A percentile compares a stretch with the other conserved stretches of the same genome.
phyloP scores from a whole-genome alignment of 2,329 filamentous ascomycete species.

The Calonectria fujianensis region DNA sequence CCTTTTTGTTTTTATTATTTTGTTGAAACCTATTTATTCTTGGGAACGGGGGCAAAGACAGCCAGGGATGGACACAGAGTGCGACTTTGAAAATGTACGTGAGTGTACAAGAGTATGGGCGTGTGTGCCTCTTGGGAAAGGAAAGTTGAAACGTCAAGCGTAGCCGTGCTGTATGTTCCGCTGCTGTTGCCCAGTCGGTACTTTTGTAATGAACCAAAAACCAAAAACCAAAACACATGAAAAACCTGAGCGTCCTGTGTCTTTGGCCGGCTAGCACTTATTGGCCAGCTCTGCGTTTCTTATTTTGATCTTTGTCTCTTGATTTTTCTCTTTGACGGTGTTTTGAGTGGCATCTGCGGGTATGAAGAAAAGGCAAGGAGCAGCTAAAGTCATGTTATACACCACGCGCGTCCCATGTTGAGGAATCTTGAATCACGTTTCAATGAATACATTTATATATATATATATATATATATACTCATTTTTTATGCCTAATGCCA shows the following conservation, averaged over 20 bases:
- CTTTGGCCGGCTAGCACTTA: constrained; percentile 28
- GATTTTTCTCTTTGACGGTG: not conserved
- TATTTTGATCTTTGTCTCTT: not conserved
- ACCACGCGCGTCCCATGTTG: constrained; percentile 3
- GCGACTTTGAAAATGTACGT: constrained; percentile 41
- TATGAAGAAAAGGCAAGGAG: not conserved
- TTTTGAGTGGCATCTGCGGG: constrained; percentile 10
- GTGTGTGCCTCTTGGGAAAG: constrained; percentile 46
- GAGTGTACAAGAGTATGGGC: constrained; percentile 18
- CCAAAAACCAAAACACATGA: constrained; percentile 43
- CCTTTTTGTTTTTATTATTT: constrained; percentile 50
- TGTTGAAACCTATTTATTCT: constrained; percentile 53
- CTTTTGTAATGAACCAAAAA: constrained; percentile 54
- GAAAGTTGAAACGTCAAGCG: constrained; percentile 51
- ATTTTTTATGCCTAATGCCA: constrained; percentile 6
- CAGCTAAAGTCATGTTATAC: constrained; percentile 18
- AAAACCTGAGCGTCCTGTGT: constrained; percentile 40
- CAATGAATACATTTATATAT: constrained; percentile 19
- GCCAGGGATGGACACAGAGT: constrained; percentile 42
- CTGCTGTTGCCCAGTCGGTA: constrained; percentile 49
- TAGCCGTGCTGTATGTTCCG: constrained; percentile 50
- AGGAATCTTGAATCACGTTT: constrained; percentile 15
- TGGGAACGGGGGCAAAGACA: constrained; percentile 53
- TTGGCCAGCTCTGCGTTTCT: constrained; percentile 3
- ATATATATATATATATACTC: constrained; percentile 3